These are phyloP conservation scores for Volvox africanus DNA, from an alignment of 139 green algal species.

Conservation along the genomic window DNA sequence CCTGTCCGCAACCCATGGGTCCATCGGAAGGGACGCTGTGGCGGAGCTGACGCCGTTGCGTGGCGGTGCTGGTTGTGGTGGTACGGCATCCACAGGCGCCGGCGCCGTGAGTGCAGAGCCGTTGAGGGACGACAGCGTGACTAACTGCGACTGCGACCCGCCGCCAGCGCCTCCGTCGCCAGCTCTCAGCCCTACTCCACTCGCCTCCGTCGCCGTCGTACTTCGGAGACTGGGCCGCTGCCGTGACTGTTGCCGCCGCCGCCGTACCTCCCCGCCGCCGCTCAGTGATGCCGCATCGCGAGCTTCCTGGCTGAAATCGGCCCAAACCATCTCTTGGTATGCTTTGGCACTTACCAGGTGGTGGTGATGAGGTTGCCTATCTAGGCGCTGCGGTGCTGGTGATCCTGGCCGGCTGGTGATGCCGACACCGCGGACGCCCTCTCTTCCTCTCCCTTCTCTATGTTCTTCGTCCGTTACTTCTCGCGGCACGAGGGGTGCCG, in stretches of 20 bases:
- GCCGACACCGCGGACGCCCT: not conserved
- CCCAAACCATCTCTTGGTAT: constrained; percentile 65
- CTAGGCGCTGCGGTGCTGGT: not conserved
- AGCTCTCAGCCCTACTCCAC: not conserved
- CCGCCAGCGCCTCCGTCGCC: not conserved
- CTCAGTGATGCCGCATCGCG: not conserved
- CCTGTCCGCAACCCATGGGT: not conserved
- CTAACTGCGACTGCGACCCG: not conserved
- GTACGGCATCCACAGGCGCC: constrained; percentile 6
- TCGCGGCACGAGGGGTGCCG: constrained; percentile 11
- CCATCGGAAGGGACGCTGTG: not conserved
- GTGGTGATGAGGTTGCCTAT: not conserved
- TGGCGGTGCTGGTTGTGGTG: not conserved
- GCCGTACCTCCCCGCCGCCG: not conserved
- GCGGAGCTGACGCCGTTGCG: not conserved
- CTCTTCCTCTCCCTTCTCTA: not conserved
- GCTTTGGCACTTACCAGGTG: constrained; percentile 50
- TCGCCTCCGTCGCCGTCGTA: not conserved
- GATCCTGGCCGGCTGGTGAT: constrained; percentile 15
- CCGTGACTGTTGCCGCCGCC: not conserved
- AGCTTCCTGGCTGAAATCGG: constrained; percentile 47
- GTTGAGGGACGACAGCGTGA: constrained; percentile 18
- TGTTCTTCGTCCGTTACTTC: not conserved
- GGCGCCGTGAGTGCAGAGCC: constrained; percentile 17
- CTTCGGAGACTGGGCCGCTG: not conserved